Percentiles rank a stretch among this genome's conserved stretches.
These are phyloP conservation scores for Phaeosphaeriaceae sp. DNA, from an alignment of 2,329 filamentous ascomycete genomes.

Conservation along the genomic window DNA sequence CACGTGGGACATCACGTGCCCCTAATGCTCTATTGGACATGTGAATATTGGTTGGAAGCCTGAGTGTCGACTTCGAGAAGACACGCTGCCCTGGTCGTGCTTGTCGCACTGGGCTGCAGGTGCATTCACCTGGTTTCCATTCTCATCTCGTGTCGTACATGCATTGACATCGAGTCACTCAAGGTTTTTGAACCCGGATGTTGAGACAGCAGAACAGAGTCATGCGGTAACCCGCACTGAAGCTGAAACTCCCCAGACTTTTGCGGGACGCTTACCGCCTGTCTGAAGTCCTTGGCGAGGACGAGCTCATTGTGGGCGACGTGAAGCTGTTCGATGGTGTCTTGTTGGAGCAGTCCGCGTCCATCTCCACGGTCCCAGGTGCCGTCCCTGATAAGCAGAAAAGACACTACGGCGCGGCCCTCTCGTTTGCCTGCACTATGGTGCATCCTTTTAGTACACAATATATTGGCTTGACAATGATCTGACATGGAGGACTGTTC, in stretches of 20 bases:
- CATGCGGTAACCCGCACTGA: not conserved
- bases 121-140: not conserved
- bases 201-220: not conserved
- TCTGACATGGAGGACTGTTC: not conserved
- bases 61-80: not conserved
- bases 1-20: not conserved
- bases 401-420: not conserved
- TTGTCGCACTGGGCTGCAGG: not conserved
- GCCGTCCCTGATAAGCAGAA: not conserved
- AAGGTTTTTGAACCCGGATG: not conserved
- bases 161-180: not conserved
- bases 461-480: not conserved
- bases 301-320: not conserved
- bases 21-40: not conserved
- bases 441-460: not conserved
- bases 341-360: not conserved
- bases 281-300: not conserved
- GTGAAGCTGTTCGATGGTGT: not conserved
- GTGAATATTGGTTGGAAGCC: not conserved
- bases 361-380: too few species aligned
- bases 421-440: too few species aligned
- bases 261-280: not conserved
- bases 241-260: constrained; percentile 9
- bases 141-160: not conserved
- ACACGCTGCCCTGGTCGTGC: not conserved